Conservation (phyloP, 1,284 basidiomycete genomes). For the Puccinia brachypodii region DNA sequence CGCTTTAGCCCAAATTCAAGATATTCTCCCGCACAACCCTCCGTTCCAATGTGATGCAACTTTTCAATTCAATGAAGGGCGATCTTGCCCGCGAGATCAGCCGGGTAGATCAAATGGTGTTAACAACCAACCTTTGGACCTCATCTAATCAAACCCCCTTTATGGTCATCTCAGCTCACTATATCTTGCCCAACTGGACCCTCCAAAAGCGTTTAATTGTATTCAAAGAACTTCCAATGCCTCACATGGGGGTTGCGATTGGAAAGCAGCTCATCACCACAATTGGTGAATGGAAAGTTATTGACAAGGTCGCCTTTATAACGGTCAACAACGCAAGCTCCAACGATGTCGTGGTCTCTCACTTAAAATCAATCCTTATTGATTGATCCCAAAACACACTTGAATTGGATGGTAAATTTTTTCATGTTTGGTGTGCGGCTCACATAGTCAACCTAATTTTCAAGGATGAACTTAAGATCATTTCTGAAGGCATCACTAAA, state of each 20-base stretch:
- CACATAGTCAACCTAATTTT: background rate
- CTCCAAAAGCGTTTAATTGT: too few relatives aligned
- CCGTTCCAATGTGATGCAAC: too few relatives aligned
- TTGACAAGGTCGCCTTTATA: background rate
- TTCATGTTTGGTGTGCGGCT: background rate
- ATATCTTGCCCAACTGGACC: too few relatives aligned
- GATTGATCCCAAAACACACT: background rate
- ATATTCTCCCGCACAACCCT: too few relatives aligned
- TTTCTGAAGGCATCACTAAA: background rate
- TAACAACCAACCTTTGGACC: too few relatives aligned
- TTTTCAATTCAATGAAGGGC: too few relatives aligned
- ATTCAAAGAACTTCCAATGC: slow-evolving; percentile 1
- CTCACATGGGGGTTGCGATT: background rate
- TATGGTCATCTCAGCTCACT: too few relatives aligned
- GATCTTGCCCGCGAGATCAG: too few relatives aligned
- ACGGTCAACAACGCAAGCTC: background rate
- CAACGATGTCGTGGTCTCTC: background rate
- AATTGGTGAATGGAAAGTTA: background rate
- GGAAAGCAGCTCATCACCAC: background rate
- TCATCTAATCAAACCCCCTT: too few relatives aligned
- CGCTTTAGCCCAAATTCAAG: too few relatives aligned
- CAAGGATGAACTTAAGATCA: background rate
- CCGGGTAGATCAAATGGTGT: too few relatives aligned
- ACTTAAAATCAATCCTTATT: background rate
- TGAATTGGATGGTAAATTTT: background rate